A percentile compares a stretch with the other conserved stretches of the same genome.
These are phyloP conservation scores for Trichomonas tenax DNA, from an alignment of 208 protist genomes.

Conservation along the genomic window DNA sequence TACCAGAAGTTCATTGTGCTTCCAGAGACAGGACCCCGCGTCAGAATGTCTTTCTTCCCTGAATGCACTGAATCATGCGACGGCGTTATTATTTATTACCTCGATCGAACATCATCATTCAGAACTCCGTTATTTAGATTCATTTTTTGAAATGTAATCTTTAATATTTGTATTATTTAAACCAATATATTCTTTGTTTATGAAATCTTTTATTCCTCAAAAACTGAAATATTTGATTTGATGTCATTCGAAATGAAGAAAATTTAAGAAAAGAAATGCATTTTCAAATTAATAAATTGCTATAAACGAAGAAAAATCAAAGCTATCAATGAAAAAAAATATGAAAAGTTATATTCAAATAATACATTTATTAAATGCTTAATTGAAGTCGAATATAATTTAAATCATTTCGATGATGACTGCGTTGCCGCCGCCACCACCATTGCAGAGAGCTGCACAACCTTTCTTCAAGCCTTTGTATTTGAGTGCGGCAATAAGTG, in stretches of 20 bases:
- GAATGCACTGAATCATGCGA: not conserved
- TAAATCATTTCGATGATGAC: conserved; percentile 54
- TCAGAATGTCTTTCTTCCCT: not conserved
- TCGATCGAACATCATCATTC: not conserved
- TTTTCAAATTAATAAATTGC: no score
- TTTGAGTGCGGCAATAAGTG: conserved; percentile 40
- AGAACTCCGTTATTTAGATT: not conserved
- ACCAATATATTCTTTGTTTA: no score
- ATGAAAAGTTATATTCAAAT: no score
- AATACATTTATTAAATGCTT: no score
- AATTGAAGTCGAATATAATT: not conserved
- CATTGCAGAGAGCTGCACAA: conserved; percentile 73
- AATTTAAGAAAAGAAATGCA: no score
- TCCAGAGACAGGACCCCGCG: not conserved
- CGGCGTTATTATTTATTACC: not conserved
- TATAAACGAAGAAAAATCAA: no score
- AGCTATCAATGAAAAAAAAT: no score
- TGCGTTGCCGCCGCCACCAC: conserved; percentile 70
- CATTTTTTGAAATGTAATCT: not conserved
- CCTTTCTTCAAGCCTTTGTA: conserved; percentile 48
- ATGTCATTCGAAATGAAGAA: no score
- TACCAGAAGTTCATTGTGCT: not conserved
- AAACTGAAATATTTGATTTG: no score
- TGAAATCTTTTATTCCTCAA: no score
- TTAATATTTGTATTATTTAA: not conserved